Evolutionary conservation across 2,329 filamentous ascomycete genomes (phyloP).

Genomic region (Paraphaeosphaeria minitans): DNA sequence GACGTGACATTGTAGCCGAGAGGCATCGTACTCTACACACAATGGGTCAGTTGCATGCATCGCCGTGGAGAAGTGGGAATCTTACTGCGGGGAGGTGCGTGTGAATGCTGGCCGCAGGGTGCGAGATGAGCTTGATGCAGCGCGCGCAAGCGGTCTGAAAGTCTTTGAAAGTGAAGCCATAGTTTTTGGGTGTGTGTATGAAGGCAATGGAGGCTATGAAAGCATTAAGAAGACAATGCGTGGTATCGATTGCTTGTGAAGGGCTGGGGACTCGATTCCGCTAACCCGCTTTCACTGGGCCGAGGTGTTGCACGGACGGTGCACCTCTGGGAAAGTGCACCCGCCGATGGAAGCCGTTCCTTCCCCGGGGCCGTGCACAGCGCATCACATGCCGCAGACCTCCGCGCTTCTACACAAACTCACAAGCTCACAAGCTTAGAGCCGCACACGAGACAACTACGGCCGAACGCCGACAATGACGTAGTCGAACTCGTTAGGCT

Average conservation of each 20-base stretch:
- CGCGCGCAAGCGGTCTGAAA: constrained; percentile 38
- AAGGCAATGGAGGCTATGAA: constrained; percentile 3
- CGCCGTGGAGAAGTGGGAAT: constrained; percentile 10
- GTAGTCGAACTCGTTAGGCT: constrained; percentile 17
- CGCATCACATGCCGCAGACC: constrained; percentile 5
- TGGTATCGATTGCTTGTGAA: neutral
- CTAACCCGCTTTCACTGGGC: constrained; percentile 13
- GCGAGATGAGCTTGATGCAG: constrained; percentile 32
- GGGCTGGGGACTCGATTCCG: neutral
- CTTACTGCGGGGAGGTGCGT: constrained; percentile 40
- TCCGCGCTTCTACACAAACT: neutral
- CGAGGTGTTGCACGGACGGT: constrained; percentile 15
- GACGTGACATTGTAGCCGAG: constrained; percentile 46
- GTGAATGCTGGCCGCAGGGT: constrained; percentile 34
- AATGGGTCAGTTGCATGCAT: constrained; percentile 10
- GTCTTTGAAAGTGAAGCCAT: constrained; percentile 42
- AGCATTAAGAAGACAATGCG: constrained; percentile 5
- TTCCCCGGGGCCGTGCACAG: constrained; percentile 16
- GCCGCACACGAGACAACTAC: no score
- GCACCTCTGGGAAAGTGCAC: constrained; percentile 11
- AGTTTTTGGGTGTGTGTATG: constrained; percentile 10
- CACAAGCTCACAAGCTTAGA: neutral
- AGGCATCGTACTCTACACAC: constrained; percentile 47
- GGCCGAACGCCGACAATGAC: constrained; percentile 36
- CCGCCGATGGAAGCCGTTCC: constrained; percentile 15